A percentile compares a stretch with the other conserved stretches of the same genome.
phyloP scores from a whole-genome alignment of 225 moss, liverwort and hornwort species.

The Marchantia paleacea region DNA sequence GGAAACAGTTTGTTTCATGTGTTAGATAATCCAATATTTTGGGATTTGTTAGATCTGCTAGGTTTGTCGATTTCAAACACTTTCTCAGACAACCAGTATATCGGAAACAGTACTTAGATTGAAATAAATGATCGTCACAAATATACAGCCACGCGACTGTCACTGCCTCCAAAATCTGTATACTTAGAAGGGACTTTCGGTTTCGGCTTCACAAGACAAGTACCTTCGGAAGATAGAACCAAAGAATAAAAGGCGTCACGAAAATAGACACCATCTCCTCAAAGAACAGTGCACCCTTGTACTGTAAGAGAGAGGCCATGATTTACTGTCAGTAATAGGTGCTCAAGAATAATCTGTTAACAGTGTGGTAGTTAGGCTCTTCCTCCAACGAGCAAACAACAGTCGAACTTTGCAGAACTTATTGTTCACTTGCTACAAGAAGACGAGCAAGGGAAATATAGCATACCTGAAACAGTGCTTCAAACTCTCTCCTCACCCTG shows the following conservation, averaged over 20 bases:
- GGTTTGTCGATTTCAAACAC: too few relatives aligned
- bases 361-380: neutral
- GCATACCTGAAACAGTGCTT: constrained; percentile 80
- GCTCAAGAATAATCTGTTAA: neutral
- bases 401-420: neutral
- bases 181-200: neutral
- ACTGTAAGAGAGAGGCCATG: constrained; percentile 42
- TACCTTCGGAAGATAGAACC: constrained; percentile 91
- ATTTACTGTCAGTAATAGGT: neutral
- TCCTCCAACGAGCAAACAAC: neutral
- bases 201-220: neutral
- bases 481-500: constrained; percentile 79
- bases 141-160: neutral
- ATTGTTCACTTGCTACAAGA: neutral
- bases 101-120: neutral
- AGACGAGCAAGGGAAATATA: neutral
- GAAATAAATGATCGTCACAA: neutral
- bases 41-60: neutral
- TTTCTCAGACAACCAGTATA: too few relatives aligned
- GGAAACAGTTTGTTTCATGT: neutral
- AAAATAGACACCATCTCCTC: constrained; percentile 97
- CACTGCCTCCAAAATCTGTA: neutral
- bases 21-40: neutral
- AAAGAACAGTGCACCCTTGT: constrained; percentile 76
- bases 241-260: constrained; percentile 92